Percentiles rank a stretch among this genome's conserved stretches.
phyloP scores from a whole-genome alignment of 257 asterid genomes.

The Penstemon eatonii region DNA sequence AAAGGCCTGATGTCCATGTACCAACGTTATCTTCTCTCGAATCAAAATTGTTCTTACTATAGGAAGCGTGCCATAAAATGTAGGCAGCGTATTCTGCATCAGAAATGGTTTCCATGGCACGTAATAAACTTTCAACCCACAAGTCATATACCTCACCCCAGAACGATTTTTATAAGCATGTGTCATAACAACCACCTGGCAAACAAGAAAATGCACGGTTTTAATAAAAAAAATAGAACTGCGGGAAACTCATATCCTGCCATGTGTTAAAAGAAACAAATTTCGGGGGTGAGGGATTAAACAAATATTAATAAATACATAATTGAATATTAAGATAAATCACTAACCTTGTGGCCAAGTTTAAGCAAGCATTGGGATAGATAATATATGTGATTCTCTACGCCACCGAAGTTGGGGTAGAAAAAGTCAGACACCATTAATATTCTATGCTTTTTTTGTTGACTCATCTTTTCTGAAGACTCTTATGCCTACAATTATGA shows the following conservation, averaged over 20 bases:
- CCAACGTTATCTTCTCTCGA: slow-evolving; percentile 80
- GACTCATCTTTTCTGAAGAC: slow-evolving; percentile 45
- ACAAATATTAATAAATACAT: slow-evolving; percentile 1
- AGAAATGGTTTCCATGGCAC: slow-evolving; percentile 91
- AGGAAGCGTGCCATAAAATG: slow-evolving; percentile 85
- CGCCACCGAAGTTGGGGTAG: slow-evolving; percentile 96
- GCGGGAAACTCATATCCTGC: not conserved
- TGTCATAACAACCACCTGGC: slow-evolving; percentile 89
- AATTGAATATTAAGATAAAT: slow-evolving; percentile 7
- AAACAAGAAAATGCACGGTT: slow-evolving; percentile 12
- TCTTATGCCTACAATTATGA: slow-evolving; percentile 27
- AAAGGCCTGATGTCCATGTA: slow-evolving; percentile 96
- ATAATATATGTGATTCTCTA: slow-evolving; percentile 92
- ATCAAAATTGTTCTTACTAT: slow-evolving; percentile 80
- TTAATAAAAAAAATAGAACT: not conserved
- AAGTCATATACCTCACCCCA: slow-evolving; percentile 93
- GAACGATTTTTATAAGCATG: slow-evolving; percentile 89
- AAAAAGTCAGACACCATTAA: slow-evolving; percentile 92
- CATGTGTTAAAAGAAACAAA: slow-evolving; percentile 3
- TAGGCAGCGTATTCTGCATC: slow-evolving; percentile 91
- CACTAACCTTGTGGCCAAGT: slow-evolving; percentile 86
- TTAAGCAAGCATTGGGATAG: slow-evolving; percentile 85
- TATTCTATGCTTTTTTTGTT: slow-evolving; percentile 55
- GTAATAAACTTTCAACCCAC: slow-evolving; percentile 88
- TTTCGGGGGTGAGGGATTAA: not conserved